Base-by-base conservation (phyloP, 148 eudicot genomes). In the Cornus suecica region DNA sequence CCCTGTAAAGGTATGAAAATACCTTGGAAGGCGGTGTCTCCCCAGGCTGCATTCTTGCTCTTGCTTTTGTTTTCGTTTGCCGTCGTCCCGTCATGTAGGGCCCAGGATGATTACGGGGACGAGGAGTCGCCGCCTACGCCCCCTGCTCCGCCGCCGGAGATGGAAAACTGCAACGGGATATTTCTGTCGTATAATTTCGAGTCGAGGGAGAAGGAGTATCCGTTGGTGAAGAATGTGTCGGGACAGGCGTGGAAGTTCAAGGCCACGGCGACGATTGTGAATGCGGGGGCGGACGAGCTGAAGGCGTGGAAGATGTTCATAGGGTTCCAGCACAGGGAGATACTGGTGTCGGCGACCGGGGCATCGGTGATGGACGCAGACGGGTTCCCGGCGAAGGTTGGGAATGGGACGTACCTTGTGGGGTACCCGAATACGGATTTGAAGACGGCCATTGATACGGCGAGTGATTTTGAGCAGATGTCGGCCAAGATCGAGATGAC, bases 181-280 rank as follows among this genome's bases (percentile, higher is more conserved):
- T 88, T 74, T 69, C 28, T 87, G 1, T 18, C 80, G 2, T 88
- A 88, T 72, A 78, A 52, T 37, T 85, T 88, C 76, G 64, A 77
- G 41, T 73, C 78, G 2, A 79, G 92, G 31, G 84, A 86, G 75
- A 88, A 85, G 70, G 80, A 60, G 2, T 85, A 81, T 75, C 91
- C 91, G 0, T 60, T 42, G 2, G 72, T 86, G 26, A 86, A 84
- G 51, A 90, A 90, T 69, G 88, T 74, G 3, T 28, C 85, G 10
- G 93, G 86, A 0, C 93, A 90, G 45, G 77, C 88, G 2, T 90
- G 91, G 91, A 72, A 88, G 29, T 90, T 90, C 61, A 77, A 77
- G 62, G 81, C 91, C 1, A 73, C 65, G 71, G 61, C 77, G 2
- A 62, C 71, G 37, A 30, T 87, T 23, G 41, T 90, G 68, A 90